phyloP scores from a whole-genome alignment of 2,329 filamentous ascomycete species.

The Metarhizium guizhouense region DNA sequence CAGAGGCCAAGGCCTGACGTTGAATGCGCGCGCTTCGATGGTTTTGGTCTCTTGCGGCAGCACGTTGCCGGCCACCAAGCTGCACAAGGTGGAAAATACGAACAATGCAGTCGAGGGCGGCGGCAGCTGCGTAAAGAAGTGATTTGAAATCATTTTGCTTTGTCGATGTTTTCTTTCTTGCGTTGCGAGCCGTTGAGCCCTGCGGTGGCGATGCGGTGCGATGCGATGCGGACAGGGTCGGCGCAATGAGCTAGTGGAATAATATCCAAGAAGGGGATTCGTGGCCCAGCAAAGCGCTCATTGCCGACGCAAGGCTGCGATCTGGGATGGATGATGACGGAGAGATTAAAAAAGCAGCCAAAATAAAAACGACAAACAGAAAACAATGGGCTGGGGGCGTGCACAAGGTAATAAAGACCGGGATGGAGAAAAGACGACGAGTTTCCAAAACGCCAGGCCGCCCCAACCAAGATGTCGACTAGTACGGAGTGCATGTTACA shows the following conservation, averaged over 20 bases:
- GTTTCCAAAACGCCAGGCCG: not conserved
- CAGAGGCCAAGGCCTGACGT: constrained; percentile 29
- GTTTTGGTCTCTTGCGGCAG: constrained; percentile 32
- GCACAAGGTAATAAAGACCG: not conserved
- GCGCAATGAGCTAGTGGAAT: not conserved
- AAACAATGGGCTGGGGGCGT: not conserved
- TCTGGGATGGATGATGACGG: not conserved
- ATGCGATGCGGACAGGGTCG: not conserved
- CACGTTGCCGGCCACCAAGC: constrained; percentile 25
- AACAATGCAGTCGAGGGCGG: constrained; percentile 25
- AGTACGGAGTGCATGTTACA: no score
- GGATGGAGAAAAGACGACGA: not conserved
- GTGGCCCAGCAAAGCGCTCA: not conserved
- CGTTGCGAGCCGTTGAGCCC: not conserved
- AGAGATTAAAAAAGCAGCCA: not conserved
- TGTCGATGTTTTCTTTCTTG: constrained; percentile 3
- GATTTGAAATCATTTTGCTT: constrained; percentile 16
- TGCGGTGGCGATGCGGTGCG: not conserved
- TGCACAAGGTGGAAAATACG: constrained; percentile 23
- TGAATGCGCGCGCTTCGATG: constrained; percentile 22
- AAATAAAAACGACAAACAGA: not conserved
- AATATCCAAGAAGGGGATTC: not conserved
- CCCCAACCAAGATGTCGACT: no score
- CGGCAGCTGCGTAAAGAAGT: constrained; percentile 24
- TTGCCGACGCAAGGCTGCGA: not conserved